phyloP scores from a whole-genome alignment of 331 rosid genomes.

The Stylosanthes scabra region DNA sequence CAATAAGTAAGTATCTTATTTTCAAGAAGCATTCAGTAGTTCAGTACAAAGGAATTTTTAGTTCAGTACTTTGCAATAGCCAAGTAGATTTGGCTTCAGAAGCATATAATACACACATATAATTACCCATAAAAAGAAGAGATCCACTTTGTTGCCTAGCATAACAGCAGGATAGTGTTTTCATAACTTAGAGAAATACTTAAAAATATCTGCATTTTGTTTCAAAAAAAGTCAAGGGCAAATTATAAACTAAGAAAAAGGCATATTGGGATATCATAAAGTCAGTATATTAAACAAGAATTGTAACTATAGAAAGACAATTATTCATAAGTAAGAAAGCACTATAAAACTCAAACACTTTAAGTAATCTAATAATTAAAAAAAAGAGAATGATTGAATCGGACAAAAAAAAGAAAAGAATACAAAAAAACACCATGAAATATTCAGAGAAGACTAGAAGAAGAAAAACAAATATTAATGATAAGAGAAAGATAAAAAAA shows the following conservation, averaged over 20 bases:
- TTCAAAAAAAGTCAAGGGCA: conserved; percentile 1
- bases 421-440: too few relatives aligned
- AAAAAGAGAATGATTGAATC: too few relatives aligned
- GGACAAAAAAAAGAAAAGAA: too few relatives aligned
- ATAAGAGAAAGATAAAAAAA: too few relatives aligned
- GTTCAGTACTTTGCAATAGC: background rate
- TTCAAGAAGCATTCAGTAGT: background rate
- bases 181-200: background rate
- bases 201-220: conserved; percentile 3
- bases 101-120: background rate
- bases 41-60: too few relatives aligned
- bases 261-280: too few relatives aligned
- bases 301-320: background rate
- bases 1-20: background rate
- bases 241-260: background rate
- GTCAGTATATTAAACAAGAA: background rate
- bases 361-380: too few relatives aligned
- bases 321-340: too few relatives aligned
- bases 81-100: background rate
- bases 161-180: background rate
- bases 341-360: background rate
- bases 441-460: too few relatives aligned
- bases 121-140: background rate
- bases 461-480: too few relatives aligned
- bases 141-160: background rate